Percentiles rank a stretch among this genome's conserved stretches.
Evolutionary conservation across 768 basidiomycete genomes (phyloP).

Genomic region (Termitomyces sp.): DNA sequence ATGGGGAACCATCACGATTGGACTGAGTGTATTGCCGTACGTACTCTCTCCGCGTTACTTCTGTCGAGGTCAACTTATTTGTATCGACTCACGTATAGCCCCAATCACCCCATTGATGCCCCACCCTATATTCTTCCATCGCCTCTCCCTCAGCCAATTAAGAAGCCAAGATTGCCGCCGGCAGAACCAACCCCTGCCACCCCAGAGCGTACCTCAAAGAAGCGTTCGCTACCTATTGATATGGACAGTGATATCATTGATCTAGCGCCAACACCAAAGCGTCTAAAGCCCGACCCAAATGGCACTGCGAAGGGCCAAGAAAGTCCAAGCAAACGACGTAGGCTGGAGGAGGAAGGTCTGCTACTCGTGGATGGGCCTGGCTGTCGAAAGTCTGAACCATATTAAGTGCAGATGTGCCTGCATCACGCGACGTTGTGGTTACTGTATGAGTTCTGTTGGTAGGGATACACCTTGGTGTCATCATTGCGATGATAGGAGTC

Average conservation of each 20-base stretch:
- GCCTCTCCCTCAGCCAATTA: slow-evolving; percentile 58
- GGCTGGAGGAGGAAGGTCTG: slow-evolving; percentile 74
- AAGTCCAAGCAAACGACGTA: slow-evolving; percentile 64
- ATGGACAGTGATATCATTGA: slow-evolving; percentile 54
- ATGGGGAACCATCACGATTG: slow-evolving; percentile 69
- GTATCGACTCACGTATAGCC: slow-evolving; percentile 35
- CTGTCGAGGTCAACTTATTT: slow-evolving; percentile 5
- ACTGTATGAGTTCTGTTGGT: neutral
- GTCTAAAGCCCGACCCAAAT: slow-evolving; percentile 30
- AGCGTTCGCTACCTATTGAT: slow-evolving; percentile 58
- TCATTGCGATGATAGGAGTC: neutral
- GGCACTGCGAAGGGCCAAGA: slow-evolving; percentile 22
- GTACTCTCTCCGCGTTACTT: slow-evolving; percentile 33
- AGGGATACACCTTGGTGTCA: neutral
- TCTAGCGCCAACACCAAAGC: slow-evolving; percentile 59
- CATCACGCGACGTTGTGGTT: neutral
- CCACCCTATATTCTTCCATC: slow-evolving; percentile 63
- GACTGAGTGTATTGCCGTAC: slow-evolving; percentile 68
- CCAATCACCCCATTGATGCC: slow-evolving; percentile 51
- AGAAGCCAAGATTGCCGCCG: slow-evolving; percentile 37
- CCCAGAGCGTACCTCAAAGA: slow-evolving; percentile 41
- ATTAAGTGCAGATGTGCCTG: neutral
- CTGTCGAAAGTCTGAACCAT: neutral
- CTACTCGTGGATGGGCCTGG: slow-evolving; percentile 60
- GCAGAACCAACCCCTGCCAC: slow-evolving; percentile 40